Base-by-base conservation (phyloP, 2,329 filamentous ascomycete species). In the Ophiostoma montium region DNA sequence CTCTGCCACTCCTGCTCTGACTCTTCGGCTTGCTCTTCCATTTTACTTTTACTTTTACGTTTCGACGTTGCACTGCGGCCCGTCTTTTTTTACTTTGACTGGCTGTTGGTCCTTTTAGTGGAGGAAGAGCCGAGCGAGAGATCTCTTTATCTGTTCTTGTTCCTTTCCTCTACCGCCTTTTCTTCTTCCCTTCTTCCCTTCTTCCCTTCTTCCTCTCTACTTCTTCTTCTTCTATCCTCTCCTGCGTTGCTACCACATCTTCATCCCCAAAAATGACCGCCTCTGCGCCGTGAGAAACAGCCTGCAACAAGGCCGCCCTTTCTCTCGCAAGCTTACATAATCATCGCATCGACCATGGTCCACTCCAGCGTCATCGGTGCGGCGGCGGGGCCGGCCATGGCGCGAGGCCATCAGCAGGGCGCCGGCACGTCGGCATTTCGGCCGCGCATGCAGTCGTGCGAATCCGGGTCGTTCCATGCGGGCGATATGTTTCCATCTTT, bases 381-480 rank as follows among this genome's bases (percentile, higher is more conserved):
- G 13, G 53, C 52, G 0, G 54, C 53, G 12, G 49, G 51, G 11
- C 15, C 53, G 12, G 32, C 50, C 16, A 47, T 33, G 19, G 31
- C 21, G 13, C 45, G 44, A 4, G 35, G 15, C 21, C 36, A 42
- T 7, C 39, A 30, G 39, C 19, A 27, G 21, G 21, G 13, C n/a
- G 21, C 19, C 21, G 36, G 36, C 39, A n/a, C 32, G 9, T 46
- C 35, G 9, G 31, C 49, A 11, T 44, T 52, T 5, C 58, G 54
- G 9, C 55, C 59, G 10, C 54, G 51, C 8, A 55, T 57, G 21
- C 53, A 57, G 1, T 57, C 70, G 31, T 43, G 48, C 27, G 31
- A 41, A 6, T 49, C 2, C 63, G 70, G 69, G 30, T 75, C 71
- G 1, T 73, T 75, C 57, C 70, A 75, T 56, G 71, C 71, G 39